Evolutionary conservation across 108 stramenopile genomes (phyloP).

Genomic region (Asterionellopsis glacialis): DNA sequence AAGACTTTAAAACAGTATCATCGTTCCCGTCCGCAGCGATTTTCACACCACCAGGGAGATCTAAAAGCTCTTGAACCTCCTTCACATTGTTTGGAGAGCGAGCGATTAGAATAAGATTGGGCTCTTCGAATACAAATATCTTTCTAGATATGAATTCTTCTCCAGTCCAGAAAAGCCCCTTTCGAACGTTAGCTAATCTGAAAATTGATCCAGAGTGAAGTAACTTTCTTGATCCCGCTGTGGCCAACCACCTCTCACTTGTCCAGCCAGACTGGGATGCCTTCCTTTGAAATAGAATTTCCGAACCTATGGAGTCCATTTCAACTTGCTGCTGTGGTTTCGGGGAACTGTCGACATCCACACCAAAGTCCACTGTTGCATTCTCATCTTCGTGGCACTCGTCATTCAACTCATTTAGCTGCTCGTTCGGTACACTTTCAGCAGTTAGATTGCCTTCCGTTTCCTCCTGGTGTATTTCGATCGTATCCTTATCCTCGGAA

Average conservation of each 20-base stretch:
- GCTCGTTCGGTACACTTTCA: background rate
- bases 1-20: slow-evolving; percentile 25
- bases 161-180: slow-evolving; percentile 36
- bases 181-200: slow-evolving; percentile 13
- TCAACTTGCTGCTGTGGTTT: background rate
- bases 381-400: background rate
- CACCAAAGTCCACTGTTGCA: slow-evolving; percentile 9
- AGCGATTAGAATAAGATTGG: slow-evolving; percentile 52
- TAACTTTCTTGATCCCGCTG: slow-evolving; percentile 33
- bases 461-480: too few species aligned
- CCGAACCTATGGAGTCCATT: slow-evolving; percentile 17
- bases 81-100: slow-evolving; percentile 36
- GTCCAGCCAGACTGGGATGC: slow-evolving; percentile 35
- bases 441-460: too few species aligned
- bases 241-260: slow-evolving; percentile 51
- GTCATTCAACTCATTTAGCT: background rate
- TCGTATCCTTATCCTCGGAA: too few species aligned
- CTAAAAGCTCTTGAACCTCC: slow-evolving; percentile 47
- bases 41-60: slow-evolving; percentile 24
- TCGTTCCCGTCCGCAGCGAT: slow-evolving; percentile 4
- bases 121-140: slow-evolving; percentile 49
- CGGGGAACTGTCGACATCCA: slow-evolving; percentile 3
- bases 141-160: slow-evolving; percentile 29
- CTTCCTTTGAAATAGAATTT: slow-evolving; percentile 19
- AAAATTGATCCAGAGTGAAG: slow-evolving; percentile 12